A percentile compares a stretch with the other conserved stretches of the same genome.
These are phyloP conservation scores for Phycomyces nitens DNA, from an alignment of 192 early-diverging fungal species.

Conservation along the genomic window DNA sequence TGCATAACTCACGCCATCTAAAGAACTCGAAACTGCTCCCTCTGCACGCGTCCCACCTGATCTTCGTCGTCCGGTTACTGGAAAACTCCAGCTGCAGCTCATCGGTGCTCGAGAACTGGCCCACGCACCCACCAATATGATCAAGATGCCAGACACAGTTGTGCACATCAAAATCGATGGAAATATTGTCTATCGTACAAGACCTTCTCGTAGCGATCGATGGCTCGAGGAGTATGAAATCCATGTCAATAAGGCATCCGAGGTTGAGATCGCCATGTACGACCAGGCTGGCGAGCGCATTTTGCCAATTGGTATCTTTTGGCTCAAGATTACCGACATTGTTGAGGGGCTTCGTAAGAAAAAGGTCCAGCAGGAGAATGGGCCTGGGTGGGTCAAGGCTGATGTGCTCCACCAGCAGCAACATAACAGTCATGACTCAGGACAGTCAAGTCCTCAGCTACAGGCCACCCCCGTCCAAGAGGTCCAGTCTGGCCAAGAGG, in stretches of 20 bases:
- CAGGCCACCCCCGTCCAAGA: background rate
- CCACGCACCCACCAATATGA: constrained; percentile 54
- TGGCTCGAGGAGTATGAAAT: constrained; percentile 89
- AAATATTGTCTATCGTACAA: constrained; percentile 68
- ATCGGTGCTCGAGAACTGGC: constrained; percentile 57
- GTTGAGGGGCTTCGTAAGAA: constrained; percentile 79
- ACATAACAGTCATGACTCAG: background rate
- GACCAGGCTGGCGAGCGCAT: constrained; percentile 73
- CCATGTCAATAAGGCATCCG: constrained; percentile 83
- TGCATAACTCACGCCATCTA: background rate
- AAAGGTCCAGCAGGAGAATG: constrained; percentile 63
- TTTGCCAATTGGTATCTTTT: constrained; percentile 79
- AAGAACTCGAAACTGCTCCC: constrained; percentile 41
- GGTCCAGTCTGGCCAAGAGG: constrained; percentile 34
- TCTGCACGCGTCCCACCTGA: constrained; percentile 52
- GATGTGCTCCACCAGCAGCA: constrained; percentile 25
- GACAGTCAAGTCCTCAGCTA: background rate
- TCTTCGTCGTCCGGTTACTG: constrained; percentile 66
- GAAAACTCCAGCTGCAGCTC: constrained; percentile 66
- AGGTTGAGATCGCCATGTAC: constrained; percentile 88
- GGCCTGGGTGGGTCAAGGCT: constrained; percentile 52
- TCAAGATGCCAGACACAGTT: constrained; percentile 62
- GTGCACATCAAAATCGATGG: constrained; percentile 85
- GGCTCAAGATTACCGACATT: constrained; percentile 93
- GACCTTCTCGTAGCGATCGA: constrained; percentile 58